Evolutionary conservation across 495 filamentous ascomycete species (phyloP).

Genomic region (Tetracladium setigerum): DNA sequence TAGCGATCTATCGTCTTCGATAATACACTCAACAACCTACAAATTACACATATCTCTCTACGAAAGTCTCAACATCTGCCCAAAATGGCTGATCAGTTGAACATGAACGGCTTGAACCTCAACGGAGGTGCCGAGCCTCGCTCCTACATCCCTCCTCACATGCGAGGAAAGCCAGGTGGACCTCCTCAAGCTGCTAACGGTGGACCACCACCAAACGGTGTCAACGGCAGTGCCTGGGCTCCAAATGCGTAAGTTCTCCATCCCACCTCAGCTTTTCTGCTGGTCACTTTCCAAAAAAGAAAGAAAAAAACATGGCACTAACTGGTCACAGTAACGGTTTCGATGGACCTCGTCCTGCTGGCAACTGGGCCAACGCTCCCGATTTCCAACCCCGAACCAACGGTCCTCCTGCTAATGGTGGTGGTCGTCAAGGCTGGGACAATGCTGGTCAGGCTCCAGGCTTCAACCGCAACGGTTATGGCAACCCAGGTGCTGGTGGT

Average conservation of each 20-base stretch:
- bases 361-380: slow-evolving; percentile 65
- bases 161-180: slow-evolving; percentile 55
- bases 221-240: slow-evolving; percentile 50
- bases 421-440: slow-evolving; percentile 10
- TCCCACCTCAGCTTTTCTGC: neutral
- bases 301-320: neutral
- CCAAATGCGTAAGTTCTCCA: slow-evolving; percentile 38
- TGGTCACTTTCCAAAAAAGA: neutral
- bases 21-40: neutral
- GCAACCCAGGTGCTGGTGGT: slow-evolving; percentile 35
- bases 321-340: slow-evolving; percentile 25
- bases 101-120: slow-evolving; percentile 79
- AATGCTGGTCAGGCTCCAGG: slow-evolving; percentile 7
- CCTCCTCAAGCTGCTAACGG: slow-evolving; percentile 28
- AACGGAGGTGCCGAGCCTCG: slow-evolving; percentile 51
- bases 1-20: no score
- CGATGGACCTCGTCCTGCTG: slow-evolving; percentile 38
- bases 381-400: slow-evolving; percentile 56
- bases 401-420: slow-evolving; percentile 3
- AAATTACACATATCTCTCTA: neutral
- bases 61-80: slow-evolving; percentile 12
- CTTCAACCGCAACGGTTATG: slow-evolving; percentile 66
- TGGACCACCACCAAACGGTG: slow-evolving; percentile 29
- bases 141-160: slow-evolving; percentile 94
- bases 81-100: slow-evolving; percentile 89